Evolutionary conservation across 2,329 filamentous ascomycete species (phyloP).

Genomic region (Calonectria henricotiae): DNA sequence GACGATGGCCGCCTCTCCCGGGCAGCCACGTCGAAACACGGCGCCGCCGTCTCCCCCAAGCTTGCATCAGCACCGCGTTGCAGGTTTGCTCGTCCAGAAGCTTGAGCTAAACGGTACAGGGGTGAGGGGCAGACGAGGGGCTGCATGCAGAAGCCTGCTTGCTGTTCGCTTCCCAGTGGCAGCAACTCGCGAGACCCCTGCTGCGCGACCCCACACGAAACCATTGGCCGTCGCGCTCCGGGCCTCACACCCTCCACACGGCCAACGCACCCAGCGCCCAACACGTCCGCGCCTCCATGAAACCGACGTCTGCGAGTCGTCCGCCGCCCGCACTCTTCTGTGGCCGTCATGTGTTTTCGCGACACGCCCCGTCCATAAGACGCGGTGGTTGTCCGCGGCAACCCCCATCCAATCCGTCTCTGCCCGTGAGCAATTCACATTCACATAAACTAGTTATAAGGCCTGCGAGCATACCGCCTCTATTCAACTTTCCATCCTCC

Average conservation of each 20-base stretch:
- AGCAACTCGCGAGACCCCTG: slow-evolving; percentile 3
- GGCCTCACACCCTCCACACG: slow-evolving; percentile 31
- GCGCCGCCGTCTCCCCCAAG: neutral
- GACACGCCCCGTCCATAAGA: slow-evolving; percentile 39
- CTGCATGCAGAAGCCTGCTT: neutral
- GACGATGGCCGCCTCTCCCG: slow-evolving; percentile 26
- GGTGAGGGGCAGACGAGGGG: no score
- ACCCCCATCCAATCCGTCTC: slow-evolving; percentile 20
- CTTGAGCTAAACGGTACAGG: neutral
- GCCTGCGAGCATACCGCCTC: slow-evolving; percentile 6
- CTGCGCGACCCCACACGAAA: slow-evolving; percentile 24
- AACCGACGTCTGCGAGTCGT: slow-evolving; percentile 35
- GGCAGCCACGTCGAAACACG: slow-evolving; percentile 25
- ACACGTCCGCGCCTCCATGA: slow-evolving; percentile 31
- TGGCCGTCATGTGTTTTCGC: slow-evolving; percentile 48
- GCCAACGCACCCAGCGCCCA: slow-evolving; percentile 33
- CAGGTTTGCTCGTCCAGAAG: neutral
- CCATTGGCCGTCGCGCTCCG: slow-evolving; percentile 37
- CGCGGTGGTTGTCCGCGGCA: slow-evolving; percentile 38
- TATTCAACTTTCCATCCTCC: slow-evolving; percentile 4
- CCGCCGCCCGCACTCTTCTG: neutral
- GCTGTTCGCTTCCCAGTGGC: slow-evolving; percentile 12
- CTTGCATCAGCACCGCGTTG: neutral
- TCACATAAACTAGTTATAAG: slow-evolving; percentile 28
- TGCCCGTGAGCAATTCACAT: slow-evolving; percentile 5